These are phyloP conservation scores for Davidsoniella neocaledoniae DNA, from an alignment of 2,329 filamentous ascomycete genomes.

Conservation along the genomic window DNA sequence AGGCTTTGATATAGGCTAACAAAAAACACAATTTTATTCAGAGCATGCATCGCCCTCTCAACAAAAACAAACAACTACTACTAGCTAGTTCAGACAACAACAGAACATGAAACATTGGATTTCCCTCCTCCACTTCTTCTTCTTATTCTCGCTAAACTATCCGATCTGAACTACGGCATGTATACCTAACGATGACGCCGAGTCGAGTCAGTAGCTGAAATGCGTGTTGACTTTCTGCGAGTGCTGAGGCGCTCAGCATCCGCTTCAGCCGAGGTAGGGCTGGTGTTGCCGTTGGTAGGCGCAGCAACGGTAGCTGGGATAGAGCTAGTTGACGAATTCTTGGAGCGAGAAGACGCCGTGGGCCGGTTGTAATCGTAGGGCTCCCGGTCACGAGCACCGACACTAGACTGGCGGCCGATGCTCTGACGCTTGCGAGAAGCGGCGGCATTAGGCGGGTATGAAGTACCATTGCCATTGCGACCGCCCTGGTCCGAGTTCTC, in stretches of 20 bases:
- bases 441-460: slow-evolving; percentile 8
- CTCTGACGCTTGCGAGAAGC: slow-evolving; percentile 5
- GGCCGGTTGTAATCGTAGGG: slow-evolving; percentile 4
- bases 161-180: background rate
- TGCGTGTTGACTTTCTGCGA: slow-evolving; percentile 6
- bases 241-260: slow-evolving; percentile 3
- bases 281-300: slow-evolving; percentile 5
- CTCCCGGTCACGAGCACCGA: slow-evolving; percentile 10
- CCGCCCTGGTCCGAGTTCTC: slow-evolving; percentile 6
- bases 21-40: background rate
- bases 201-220: slow-evolving; percentile 3
- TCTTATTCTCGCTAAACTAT: background rate
- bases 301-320: slow-evolving; percentile 5
- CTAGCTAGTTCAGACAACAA: too few species aligned
- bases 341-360: slow-evolving; percentile 5
- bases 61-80: background rate
- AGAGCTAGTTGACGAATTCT: background rate
- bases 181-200: slow-evolving; percentile 11
- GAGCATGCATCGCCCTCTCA: background rate
- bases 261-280: slow-evolving; percentile 6
- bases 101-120: too few species aligned
- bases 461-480: slow-evolving; percentile 1
- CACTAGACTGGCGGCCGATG: slow-evolving; percentile 7
- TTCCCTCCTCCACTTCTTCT: background rate
- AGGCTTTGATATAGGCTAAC: background rate